These are phyloP conservation scores for Podospora pseudoanserina DNA, from an alignment of 495 filamentous ascomycete genomes.

Conservation along the genomic window DNA sequence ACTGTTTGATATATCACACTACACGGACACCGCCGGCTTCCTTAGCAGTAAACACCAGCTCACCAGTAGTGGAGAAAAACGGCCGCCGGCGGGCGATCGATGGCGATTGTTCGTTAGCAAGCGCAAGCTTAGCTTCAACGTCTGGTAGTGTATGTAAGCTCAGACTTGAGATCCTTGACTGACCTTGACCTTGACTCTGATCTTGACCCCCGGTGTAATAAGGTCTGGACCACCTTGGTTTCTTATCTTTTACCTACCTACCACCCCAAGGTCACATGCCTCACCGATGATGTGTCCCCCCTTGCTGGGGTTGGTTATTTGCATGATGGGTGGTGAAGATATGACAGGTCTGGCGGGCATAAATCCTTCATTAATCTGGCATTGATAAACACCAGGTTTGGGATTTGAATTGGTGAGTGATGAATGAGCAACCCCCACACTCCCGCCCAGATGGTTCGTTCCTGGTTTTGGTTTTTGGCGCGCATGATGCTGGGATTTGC, in stretches of 20 bases:
- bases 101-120: not conserved
- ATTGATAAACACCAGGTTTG: not conserved
- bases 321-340: not conserved
- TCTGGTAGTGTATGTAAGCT: not conserved
- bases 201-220: not conserved
- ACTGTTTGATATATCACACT: too few relatives aligned
- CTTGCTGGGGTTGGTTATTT: not conserved
- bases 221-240: not conserved
- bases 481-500: not conserved
- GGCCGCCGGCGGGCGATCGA: not conserved
- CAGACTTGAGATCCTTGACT: not conserved
- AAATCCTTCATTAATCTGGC: not conserved
- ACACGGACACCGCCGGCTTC: too few relatives aligned
- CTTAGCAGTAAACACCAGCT: too few relatives aligned
- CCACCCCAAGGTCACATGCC: not conserved
- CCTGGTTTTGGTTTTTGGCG: not conserved
- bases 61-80: not conserved
- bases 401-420: not conserved
- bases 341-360: not conserved
- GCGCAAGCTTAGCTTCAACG: not conserved
- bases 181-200: not conserved
- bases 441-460: not conserved
- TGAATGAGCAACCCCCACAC: not conserved
- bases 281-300: not conserved
- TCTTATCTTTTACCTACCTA: not conserved